These are phyloP conservation scores for Yarrowia sp. DNA, from an alignment of 805 yeast species.

Conservation along the genomic window DNA sequence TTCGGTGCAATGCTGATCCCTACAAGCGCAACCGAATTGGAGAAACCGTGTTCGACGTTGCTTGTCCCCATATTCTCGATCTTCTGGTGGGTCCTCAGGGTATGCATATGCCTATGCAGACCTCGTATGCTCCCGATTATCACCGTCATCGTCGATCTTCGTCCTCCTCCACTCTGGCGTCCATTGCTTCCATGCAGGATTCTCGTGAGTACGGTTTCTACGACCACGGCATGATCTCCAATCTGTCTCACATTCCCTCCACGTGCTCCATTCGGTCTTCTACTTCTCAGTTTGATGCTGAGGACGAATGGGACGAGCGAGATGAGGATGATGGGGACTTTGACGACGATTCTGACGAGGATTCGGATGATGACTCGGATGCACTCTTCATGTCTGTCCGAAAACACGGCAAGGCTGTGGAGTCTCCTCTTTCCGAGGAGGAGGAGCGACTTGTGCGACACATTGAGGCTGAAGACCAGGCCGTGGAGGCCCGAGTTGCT, in stretches of 20 bases:
- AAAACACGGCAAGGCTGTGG: background rate
- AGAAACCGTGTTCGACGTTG: conserved; percentile 1
- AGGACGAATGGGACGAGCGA: conserved; percentile 21
- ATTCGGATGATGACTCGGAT: background rate
- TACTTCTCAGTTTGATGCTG: conserved; percentile 22
- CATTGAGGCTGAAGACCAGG: conserved; percentile 17
- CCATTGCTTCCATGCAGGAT: conserved; percentile 22
- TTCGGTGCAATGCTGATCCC: conserved; percentile 32
- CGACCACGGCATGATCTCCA: conserved; percentile 11
- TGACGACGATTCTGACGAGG: conserved; percentile 1
- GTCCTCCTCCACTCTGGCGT: conserved; percentile 30
- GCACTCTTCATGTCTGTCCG: conserved; percentile 15
- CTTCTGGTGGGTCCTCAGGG: background rate
- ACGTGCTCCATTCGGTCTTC: conserved; percentile 7
- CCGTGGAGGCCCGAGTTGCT: background rate
- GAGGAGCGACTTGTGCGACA: conserved; percentile 11
- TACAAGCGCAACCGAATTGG: conserved; percentile 15
- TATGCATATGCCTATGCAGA: background rate
- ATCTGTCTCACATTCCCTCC: conserved; percentile 13
- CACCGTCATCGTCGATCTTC: conserved; percentile 26
- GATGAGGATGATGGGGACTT: background rate
- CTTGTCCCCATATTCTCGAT: conserved; percentile 14
- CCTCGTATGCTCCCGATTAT: background rate
- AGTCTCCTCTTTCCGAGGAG: conserved; percentile 1
- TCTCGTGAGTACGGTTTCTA: conserved; percentile 18